phyloP scores from a whole-genome alignment of 78 protist species.

The Dictyostelium citrinum region DNA sequence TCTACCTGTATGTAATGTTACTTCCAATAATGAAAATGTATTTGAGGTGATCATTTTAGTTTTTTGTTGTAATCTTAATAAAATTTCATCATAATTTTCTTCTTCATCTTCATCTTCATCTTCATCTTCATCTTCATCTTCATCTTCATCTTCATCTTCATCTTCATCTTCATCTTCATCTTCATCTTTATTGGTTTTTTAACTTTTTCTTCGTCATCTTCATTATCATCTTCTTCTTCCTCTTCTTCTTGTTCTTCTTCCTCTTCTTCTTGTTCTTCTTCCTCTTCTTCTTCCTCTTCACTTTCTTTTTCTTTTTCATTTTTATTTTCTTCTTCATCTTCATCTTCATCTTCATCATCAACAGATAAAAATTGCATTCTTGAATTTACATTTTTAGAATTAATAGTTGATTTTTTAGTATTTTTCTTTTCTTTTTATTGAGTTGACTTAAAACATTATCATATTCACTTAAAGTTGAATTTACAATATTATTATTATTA shows the following conservation, averaged over 20 bases:
- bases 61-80: background rate
- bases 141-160: conserved; percentile 18
- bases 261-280: background rate
- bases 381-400: background rate
- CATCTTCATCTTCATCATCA: background rate
- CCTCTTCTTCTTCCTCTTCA: background rate
- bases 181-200: conserved; percentile 4
- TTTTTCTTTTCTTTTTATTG: conserved; percentile 9
- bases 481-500: background rate
- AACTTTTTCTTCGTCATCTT: background rate
- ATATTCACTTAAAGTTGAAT: background rate
- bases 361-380: background rate
- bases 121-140: background rate
- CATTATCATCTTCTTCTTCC: background rate
- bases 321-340: background rate
- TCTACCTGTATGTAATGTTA: conserved; percentile 78
- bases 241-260: conserved; percentile 19
- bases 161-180: conserved; percentile 8
- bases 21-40: conserved; percentile 37
- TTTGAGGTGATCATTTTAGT: conserved; percentile 8
- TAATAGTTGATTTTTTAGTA: background rate
- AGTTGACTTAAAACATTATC: background rate
- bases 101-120: background rate
- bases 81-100: background rate
- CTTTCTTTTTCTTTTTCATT: background rate